A percentile compares a stretch with the other conserved stretches of the same genome.
Evolutionary conservation across 2,329 filamentous ascomycete genomes (phyloP).

Genomic region (Aureobasidium sp.): DNA sequence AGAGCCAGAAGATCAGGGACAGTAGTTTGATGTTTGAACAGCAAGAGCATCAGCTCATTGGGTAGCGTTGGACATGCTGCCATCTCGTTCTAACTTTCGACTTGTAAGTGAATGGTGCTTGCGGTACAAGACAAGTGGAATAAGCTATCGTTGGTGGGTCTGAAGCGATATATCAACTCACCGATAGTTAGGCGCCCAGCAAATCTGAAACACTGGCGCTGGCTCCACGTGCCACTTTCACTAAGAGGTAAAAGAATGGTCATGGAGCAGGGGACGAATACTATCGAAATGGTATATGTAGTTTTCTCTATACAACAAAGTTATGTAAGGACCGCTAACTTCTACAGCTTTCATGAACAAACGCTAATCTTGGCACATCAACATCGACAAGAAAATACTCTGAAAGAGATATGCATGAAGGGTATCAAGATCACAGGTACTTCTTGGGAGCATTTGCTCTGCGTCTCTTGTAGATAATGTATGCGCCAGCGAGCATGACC

Average conservation of each 20-base stretch:
- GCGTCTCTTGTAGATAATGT: constrained; percentile 73
- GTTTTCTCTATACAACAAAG: background rate
- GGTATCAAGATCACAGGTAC: constrained; percentile 55
- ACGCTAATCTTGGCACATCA: background rate
- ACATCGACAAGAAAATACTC: background rate
- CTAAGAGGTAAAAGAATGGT: background rate
- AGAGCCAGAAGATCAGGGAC: background rate
- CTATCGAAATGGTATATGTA: no score
- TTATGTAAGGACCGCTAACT: background rate
- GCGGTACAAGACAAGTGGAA: background rate
- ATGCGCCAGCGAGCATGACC: constrained; percentile 59
- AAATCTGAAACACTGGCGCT: background rate
- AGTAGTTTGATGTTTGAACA: background rate
- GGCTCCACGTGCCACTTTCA: background rate
- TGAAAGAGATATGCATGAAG: background rate
- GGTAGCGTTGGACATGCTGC: background rate
- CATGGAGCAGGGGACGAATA: no score
- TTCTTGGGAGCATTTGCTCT: constrained; percentile 78
- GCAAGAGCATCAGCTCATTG: background rate
- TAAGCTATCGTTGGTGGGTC: background rate
- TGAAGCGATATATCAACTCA: background rate
- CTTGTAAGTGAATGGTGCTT: background rate
- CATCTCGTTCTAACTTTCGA: background rate
- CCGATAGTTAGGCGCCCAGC: background rate
- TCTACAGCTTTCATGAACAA: constrained; percentile 1